These are phyloP conservation scores for Trametes villosa DNA, from an alignment of 768 basidiomycete species.

Conservation along the genomic window DNA sequence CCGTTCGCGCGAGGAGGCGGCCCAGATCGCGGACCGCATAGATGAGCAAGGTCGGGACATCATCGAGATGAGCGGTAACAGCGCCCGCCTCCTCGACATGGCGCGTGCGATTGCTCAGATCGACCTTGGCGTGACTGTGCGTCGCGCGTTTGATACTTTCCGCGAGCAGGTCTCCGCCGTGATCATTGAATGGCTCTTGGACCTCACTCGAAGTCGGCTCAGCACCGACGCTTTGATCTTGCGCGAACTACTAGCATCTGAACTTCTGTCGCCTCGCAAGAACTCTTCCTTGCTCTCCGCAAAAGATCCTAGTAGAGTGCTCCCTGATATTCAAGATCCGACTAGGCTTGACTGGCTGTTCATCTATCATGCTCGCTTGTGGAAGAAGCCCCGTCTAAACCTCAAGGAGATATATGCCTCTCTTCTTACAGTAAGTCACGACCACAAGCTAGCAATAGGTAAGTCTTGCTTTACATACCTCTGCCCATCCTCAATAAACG, in stretches of 20 bases:
- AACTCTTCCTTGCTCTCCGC: constrained; percentile 48
- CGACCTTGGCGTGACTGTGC: constrained; percentile 89
- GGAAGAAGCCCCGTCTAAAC: constrained; percentile 83
- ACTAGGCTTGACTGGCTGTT: constrained; percentile 77
- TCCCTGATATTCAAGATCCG: constrained; percentile 48
- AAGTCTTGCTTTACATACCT: constrained; percentile 32
- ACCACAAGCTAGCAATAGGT: constrained; percentile 83
- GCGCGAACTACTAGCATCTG: constrained; percentile 72
- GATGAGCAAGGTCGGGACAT: constrained; percentile 85
- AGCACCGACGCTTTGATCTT: constrained; percentile 69
- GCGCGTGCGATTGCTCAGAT: constrained; percentile 83
- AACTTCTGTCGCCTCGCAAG: constrained; percentile 69
- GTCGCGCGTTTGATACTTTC: constrained; percentile 86
- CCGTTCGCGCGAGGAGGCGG: constrained; percentile 60
- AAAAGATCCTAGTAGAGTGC: constrained; percentile 35
- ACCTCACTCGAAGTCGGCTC: constrained; percentile 74
- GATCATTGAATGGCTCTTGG: constrained; percentile 85
- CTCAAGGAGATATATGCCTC: constrained; percentile 84
- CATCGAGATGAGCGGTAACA: constrained; percentile 69
- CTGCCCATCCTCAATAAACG: constrained; percentile 14
- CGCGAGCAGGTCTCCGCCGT: constrained; percentile 83
- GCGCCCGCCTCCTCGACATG: constrained; percentile 66
- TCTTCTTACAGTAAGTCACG: constrained; percentile 68
- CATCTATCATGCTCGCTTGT: constrained; percentile 80
- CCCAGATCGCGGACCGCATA: constrained; percentile 57